Evolutionary conservation across 345 rosid species (phyloP), one percentile per base, ranked within the genome.

Genomic region (Heritiera littoralis): DNA sequence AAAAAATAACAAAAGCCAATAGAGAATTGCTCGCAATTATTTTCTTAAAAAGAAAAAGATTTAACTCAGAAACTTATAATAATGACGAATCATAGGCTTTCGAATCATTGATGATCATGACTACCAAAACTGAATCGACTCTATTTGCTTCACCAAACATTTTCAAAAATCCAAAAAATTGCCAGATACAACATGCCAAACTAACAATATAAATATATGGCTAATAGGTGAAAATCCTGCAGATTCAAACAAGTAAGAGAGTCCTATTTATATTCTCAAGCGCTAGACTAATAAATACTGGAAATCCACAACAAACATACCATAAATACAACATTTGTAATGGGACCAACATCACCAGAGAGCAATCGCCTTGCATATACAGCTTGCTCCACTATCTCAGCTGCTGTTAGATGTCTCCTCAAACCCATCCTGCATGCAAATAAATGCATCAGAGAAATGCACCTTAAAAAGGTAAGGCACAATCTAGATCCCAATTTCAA

Each of bases 371-470:
- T 86, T 1, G 97, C 97, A 63, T 86, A 87, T 18, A 92, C 96
- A 82, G 93, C 97, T 85, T 93, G 98, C 82, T 93, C 97, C 61
- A 89, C 96, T 56, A 93, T 92, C 92, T 93, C 99, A 18, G 97
- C 99, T 2, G 90, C 77, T 32, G 95, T 89, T 71, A 93, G 89
- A 86, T 96, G 90, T 83, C 97, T 93, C 83, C 82, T 92, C 86
- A 91, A 84, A 56, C 98, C 99, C 98, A 93, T 95, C 84, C 97
- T 91, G 84, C 63, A 86, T 66, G 52, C 46, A 64, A 66, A 70
- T 61, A 15, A 28, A 55, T 5, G 2, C 2, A 74, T 40, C 52
- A 66, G 4, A 35, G 64, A 64, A 55, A 81, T 51, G 38, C 78
- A 81, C 48, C 38, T 56, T 18, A 30, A 6, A 66, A 9, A 32